Evolutionary conservation across 2,329 filamentous ascomycete species (phyloP), one percentile per base, ranked within the genome.

Genomic region (Pyricularia pennisetigena): DNA sequence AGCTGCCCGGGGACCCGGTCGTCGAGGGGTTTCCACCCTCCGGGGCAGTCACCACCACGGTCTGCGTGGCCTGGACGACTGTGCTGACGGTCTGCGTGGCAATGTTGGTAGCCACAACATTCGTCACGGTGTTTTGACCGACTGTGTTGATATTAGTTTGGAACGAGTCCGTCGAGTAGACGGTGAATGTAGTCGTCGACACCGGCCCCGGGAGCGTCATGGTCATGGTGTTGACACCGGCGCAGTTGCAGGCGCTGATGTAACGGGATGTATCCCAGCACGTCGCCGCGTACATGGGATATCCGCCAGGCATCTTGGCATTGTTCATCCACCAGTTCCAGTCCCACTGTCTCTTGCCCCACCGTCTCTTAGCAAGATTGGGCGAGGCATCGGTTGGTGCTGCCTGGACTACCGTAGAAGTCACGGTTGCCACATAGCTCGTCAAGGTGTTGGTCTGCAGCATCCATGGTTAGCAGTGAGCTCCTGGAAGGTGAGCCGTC

Each of bases 231-330:
- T 54, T 26, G 23, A 66, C 20, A 10, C 64, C 64, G 12, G 26
- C 35, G 35, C 64, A 66, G 32, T 35, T 49, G 64, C 64, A 66
- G n/a, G 64, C 64, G 64, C 14, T 57, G n/a, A 28, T 24, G 28
- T 66, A 66, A 3, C 64, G 14, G 16, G 30, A 2, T 35, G 12
- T 28, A 24, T 29, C 32, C n/a, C 30, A 20, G 35, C 64, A 66
- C 9, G 64, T 32, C 32, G 32, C 26, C 30, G 41, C 64, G 32
- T 66, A 66, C 24, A 57, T 7, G 8, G 64, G 64, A 35, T 49
- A 54, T 32, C 41, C 41, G 62, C 62, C 28, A 7, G 62, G 28
- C 62, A 64, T 29, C 62, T 29, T 30, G 62, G 26, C 20, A 23
- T 10, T 24, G 62, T n/a, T 32, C 26, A 35, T 20, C 62, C 30